A percentile compares a stretch with the other conserved stretches of the same genome.
These are phyloP conservation scores for Phascolomyces articulosus DNA, from an alignment of 371 early-diverging fungal genomes.

Conservation along the genomic window DNA sequence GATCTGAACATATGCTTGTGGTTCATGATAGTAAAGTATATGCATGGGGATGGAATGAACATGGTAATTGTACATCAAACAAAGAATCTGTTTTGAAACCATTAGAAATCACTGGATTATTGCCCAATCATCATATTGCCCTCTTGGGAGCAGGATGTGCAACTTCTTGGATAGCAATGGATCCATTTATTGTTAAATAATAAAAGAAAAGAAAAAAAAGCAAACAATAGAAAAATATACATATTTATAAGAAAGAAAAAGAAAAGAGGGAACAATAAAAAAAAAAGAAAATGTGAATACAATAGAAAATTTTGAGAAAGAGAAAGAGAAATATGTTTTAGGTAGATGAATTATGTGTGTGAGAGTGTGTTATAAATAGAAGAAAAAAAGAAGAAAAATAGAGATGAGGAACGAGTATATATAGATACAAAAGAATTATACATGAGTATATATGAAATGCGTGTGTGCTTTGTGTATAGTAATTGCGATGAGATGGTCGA, in stretches of 20 bases:
- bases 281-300: not conserved
- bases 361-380: too few relatives aligned
- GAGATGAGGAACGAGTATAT: too few relatives aligned
- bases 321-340: too few relatives aligned
- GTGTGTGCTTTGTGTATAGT: too few relatives aligned
- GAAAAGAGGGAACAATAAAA: not conserved
- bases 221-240: too few relatives aligned
- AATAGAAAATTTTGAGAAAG: not conserved
- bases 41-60: constrained; percentile 96
- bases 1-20: constrained; percentile 79
- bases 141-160: constrained; percentile 27
- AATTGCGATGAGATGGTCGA: too few relatives aligned
- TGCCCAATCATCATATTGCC: constrained; percentile 4
- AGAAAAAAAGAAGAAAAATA: too few relatives aligned
- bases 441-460: not conserved
- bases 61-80: constrained; percentile 78
- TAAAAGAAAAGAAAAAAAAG: not conserved
- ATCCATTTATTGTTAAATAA: not conserved
- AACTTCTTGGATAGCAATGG: constrained; percentile 23
- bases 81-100: constrained; percentile 23
- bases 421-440: not conserved
- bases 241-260: not conserved
- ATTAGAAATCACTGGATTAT: not conserved
- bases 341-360: not conserved
- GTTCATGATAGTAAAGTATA: constrained; percentile 45